Percentiles rank a stretch among this genome's conserved stretches.
Evolutionary conservation across 225 moss, liverwort and hornwort species (phyloP).

Genomic region (Straminergon stramineum): DNA sequence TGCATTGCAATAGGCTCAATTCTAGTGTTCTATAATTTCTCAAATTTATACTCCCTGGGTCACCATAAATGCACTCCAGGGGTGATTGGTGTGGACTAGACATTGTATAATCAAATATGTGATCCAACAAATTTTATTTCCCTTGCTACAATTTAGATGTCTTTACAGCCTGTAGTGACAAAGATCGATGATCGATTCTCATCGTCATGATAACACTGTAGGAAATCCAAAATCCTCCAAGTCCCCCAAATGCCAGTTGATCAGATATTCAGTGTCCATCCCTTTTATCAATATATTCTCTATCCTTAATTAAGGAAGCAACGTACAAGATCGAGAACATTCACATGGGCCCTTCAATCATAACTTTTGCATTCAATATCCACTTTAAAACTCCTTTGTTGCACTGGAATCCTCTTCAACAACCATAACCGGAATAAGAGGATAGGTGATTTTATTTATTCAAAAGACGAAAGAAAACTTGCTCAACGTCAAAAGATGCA

Average conservation of each 20-base stretch:
- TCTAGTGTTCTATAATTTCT: background rate
- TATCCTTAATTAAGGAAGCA: background rate
- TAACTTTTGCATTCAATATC: background rate
- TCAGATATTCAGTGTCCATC: no score
- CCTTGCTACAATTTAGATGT: background rate
- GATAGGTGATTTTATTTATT: background rate
- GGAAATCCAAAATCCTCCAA: no score
- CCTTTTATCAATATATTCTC: background rate
- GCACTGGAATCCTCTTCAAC: background rate
- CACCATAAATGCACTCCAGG: background rate
- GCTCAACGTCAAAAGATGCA: background rate
- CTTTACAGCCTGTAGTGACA: background rate
- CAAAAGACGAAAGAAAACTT: background rate
- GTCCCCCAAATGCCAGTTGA: no score
- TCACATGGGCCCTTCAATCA: background rate
- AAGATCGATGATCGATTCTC: background rate
- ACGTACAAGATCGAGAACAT: background rate
- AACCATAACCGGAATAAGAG: background rate
- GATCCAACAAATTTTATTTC: background rate
- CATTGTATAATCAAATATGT: background rate
- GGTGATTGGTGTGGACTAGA: background rate
- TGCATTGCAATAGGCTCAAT: background rate
- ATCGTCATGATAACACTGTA: background rate
- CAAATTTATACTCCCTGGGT: background rate
- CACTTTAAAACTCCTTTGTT: background rate